phyloP scores from a whole-genome alignment of 1,284 basidiomycete species.

The Ustilago bromivora region DNA sequence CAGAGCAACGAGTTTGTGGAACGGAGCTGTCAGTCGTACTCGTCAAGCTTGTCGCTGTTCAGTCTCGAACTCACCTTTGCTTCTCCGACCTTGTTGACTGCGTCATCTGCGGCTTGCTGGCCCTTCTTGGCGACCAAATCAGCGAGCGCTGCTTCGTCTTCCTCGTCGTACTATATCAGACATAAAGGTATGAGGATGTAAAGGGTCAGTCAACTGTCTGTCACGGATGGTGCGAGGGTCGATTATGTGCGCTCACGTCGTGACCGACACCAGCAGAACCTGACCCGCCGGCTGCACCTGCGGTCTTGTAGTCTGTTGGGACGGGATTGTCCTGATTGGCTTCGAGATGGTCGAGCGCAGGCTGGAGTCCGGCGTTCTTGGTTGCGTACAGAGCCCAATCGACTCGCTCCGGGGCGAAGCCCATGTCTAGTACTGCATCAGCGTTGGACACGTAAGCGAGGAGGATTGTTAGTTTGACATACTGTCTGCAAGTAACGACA shows the following conservation, averaged over 20 bases:
- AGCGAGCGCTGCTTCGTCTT: slow-evolving; percentile 58
- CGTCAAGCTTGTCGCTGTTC: background rate
- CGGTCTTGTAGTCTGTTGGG: slow-evolving; percentile 53
- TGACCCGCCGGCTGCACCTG: slow-evolving; percentile 17
- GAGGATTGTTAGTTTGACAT: background rate
- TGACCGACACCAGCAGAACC: slow-evolving; percentile 26
- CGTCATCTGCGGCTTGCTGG: slow-evolving; percentile 54
- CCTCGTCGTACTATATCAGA: slow-evolving; percentile 54
- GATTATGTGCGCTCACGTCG: slow-evolving; percentile 26
- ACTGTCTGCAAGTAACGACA: background rate
- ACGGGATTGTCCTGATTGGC: slow-evolving; percentile 62
- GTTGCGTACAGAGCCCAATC: slow-evolving; percentile 67
- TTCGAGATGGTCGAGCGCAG: slow-evolving; percentile 67
- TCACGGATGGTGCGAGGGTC: background rate
- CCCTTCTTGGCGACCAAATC: slow-evolving; percentile 56
- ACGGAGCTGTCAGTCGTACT: no score
- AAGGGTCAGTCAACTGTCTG: background rate
- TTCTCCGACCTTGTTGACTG: slow-evolving; percentile 44
- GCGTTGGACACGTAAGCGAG: background rate
- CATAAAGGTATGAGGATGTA: background rate
- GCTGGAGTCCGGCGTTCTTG: slow-evolving; percentile 55
- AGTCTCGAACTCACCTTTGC: slow-evolving; percentile 49
- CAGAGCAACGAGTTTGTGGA: no score
- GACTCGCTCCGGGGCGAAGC: slow-evolving; percentile 63
- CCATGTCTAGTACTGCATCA: slow-evolving; percentile 65